Evolutionary conservation across 805 yeast genomes (phyloP), one percentile per base, ranked within the genome.

Genomic region (Saccharomycopsis fibuligera): DNA sequence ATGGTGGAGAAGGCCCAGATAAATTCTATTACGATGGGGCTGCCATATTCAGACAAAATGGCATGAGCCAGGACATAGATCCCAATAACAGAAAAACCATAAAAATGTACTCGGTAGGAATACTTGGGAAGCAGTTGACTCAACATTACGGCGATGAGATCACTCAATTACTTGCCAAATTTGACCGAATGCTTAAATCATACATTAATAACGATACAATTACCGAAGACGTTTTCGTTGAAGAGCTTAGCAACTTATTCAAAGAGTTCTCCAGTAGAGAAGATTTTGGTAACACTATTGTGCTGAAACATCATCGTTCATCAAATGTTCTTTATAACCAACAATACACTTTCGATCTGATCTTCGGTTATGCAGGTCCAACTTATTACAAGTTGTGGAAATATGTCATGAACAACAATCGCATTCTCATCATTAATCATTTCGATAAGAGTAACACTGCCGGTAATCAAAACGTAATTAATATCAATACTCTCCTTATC

Each of bases 101-200:
- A 2, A 41, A 44, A 29, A 52, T 52, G 55, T 52, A 49, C 29
- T 38, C 54, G 5, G 49, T 52, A 3, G 55, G 55, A 23, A n/a
- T 48, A 6, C 25, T 42, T 9, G 17, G 21, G 16, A 25, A 30
- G 22, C 17, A 24, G n/a, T 4, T 23, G 16, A 30, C 21, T 9
- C 24, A 25, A 27, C 5, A 27, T 16, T 16, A 24, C 17, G 16
- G 10, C 21, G 17, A 43, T 16, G 27, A 24, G 14, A 16, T 33
- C 6, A 5, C 14, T 9, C 37, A 10, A 5, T 33, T 33, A 16
- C 19, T 33, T 12, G 19, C 5, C 5, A 6, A 33, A 6, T 17
- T 33, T 9, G 37, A 33, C 37, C 9, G 17, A 33, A n/a, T 16
- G 37, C 17, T 33, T 9, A 12, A 12, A 5, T 10, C 6, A 8